Evolutionary conservation across 805 yeast genomes (phyloP).

Genomic region (Schizosaccharomyces cryophilus): DNA sequence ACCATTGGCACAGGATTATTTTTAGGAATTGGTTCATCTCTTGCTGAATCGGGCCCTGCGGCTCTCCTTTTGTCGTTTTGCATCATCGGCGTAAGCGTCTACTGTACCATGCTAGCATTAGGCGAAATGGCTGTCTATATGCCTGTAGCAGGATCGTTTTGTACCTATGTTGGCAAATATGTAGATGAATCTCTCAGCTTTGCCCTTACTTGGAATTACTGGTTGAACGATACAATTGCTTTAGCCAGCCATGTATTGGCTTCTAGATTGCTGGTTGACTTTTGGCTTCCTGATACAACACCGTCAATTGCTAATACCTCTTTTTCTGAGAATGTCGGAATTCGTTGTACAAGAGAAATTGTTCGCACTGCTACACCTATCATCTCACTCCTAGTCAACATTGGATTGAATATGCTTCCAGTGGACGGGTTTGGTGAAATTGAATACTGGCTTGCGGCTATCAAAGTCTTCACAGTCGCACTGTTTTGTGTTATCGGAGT

Average conservation of each 20-base stretch:
- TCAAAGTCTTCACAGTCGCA: conserved; percentile 41
- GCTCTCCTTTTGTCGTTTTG: conserved; percentile 26
- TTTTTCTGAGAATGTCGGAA: conserved; percentile 32
- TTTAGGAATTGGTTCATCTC: conserved; percentile 37
- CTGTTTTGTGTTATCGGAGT: conserved; percentile 32
- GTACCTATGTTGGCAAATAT: conserved; percentile 34
- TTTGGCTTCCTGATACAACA: conserved; percentile 19
- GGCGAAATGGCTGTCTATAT: conserved; percentile 44
- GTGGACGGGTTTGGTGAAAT: conserved; percentile 58
- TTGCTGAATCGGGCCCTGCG: conserved; percentile 28
- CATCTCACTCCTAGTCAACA: conserved; percentile 26
- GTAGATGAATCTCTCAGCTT: conserved; percentile 47
- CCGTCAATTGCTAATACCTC: conserved; percentile 22
- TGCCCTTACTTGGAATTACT: conserved; percentile 51
- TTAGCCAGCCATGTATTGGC: neutral
- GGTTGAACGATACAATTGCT: conserved; percentile 28
- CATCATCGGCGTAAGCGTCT: conserved; percentile 27
- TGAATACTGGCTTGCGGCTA: conserved; percentile 56
- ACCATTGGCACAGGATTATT: conserved; percentile 62
- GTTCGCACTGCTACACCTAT: conserved; percentile 34
- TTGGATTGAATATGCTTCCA: conserved; percentile 44
- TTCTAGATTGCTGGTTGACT: neutral
- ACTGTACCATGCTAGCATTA: conserved; percentile 26
- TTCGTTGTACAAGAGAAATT: conserved; percentile 43
- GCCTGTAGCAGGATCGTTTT: conserved; percentile 38